phyloP scores from a whole-genome alignment of 108 stramenopile genomes.

The Nitzschia putrida region DNA sequence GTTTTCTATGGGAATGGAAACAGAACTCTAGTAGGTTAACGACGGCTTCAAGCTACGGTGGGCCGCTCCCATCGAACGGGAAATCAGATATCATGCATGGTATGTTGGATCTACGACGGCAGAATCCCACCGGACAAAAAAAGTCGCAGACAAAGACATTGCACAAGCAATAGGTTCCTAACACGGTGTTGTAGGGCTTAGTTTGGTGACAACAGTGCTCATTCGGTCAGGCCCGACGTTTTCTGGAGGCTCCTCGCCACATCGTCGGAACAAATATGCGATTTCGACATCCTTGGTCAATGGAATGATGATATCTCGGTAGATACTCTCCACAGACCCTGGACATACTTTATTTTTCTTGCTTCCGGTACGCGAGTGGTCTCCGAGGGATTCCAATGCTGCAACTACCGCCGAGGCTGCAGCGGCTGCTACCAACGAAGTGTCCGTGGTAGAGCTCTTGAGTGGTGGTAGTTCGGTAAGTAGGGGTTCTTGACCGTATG shows the following conservation, averaged over 20 bases:
- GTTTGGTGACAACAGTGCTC: slow-evolving; percentile 45
- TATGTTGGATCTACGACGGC: too few species aligned
- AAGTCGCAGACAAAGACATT: too few species aligned
- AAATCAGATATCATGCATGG: too few species aligned
- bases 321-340: slow-evolving; percentile 86
- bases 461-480: slow-evolving; percentile 52
- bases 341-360: slow-evolving; percentile 84
- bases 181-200: not conserved
- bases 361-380: not conserved
- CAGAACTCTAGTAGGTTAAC: too few species aligned
- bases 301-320: slow-evolving; percentile 94
- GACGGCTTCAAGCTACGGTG: too few species aligned
- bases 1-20: too few species aligned
- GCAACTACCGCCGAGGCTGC: slow-evolving; percentile 81
- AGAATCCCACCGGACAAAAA: too few species aligned
- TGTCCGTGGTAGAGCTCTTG: slow-evolving; percentile 28
- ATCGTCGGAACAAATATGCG: slow-evolving; percentile 91
- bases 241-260: slow-evolving; percentile 65
- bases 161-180: too few species aligned
- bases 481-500: slow-evolving; percentile 91
- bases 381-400: slow-evolving; percentile 63
- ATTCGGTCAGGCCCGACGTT: slow-evolving; percentile 77
- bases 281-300: slow-evolving; percentile 98
- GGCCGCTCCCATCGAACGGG: too few species aligned
- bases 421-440: slow-evolving; percentile 64